A percentile compares a stretch with the other conserved stretches of the same genome.
Evolutionary conservation across 495 filamentous ascomycete genomes (phyloP).

Genomic region (Daldinia decipiens): DNA sequence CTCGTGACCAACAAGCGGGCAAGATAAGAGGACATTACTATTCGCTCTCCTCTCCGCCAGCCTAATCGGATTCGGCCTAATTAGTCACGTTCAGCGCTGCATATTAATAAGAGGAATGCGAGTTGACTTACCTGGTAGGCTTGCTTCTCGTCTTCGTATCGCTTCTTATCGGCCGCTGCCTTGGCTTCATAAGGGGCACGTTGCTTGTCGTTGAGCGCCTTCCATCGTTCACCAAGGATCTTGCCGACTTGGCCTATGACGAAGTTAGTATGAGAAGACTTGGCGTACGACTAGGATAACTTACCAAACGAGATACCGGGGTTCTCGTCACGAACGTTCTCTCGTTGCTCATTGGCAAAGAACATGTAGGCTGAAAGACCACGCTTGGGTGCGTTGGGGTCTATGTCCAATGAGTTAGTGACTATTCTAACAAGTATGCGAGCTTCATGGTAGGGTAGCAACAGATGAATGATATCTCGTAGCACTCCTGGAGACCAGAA

Average conservation of each 20-base stretch:
- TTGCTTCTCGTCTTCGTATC: conserved; percentile 97
- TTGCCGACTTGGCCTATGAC: conserved; percentile 91
- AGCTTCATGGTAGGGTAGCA: not conserved
- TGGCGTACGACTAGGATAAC: conserved; percentile 1
- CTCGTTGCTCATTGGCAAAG: conserved; percentile 99
- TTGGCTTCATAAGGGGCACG: conserved; percentile 94
- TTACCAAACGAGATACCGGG: conserved; percentile 96
- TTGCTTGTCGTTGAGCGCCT: conserved; percentile 89
- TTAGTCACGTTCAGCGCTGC: conserved; percentile 41
- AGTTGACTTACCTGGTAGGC: conserved; percentile 78
- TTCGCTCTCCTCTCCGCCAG: conserved; percentile 54
- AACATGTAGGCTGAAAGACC: conserved; percentile 99
- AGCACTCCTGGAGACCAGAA: not conserved
- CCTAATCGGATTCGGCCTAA: conserved; percentile 59
- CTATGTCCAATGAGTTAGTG: conserved; percentile 57
- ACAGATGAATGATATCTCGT: no score
- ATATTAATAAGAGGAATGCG: conserved; percentile 24
- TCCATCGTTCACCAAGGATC: conserved; percentile 97
- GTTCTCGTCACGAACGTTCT: conserved; percentile 98
- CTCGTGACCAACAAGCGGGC: conserved; percentile 40
- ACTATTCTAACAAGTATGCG: not conserved
- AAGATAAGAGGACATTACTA: conserved; percentile 28
- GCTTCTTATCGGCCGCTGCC: conserved; percentile 96
- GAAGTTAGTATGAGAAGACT: conserved; percentile 13
- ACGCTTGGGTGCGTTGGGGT: conserved; percentile 98